Base-by-base conservation (phyloP, 2,329 filamentous ascomycete species). In the Pezicula radicicola region DNA sequence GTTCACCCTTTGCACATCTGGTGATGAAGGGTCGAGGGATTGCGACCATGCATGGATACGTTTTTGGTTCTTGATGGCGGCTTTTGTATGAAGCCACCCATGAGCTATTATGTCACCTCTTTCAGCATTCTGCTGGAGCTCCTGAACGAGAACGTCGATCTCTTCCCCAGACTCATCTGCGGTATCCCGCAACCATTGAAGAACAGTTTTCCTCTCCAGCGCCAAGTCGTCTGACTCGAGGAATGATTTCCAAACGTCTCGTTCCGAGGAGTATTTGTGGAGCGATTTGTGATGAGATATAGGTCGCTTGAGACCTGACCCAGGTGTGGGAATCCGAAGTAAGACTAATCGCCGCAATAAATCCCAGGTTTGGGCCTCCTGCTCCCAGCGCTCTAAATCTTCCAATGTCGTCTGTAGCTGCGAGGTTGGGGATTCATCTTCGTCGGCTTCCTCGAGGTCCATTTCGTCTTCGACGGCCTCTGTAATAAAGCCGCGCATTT, bases 51-150 rank as follows among this genome's bases (percentile, higher is more conserved):
- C 81, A 53, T 88, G 81, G 58, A 94, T 73, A 52, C 88, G 85
- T 74, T 97, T 99, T 66, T 90, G 84, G 51, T 89, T 81, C 74
- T 99, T 99, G 70, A 99, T 91, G 45, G 87, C 86, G 53, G 89
- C 84, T 57, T 91, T 89, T 0, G 94, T 97, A 67, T 96, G 91
- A 56, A 97, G 82, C 89, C 92, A 97, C 39, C 93, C 93, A 67
- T 91, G 85, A 27, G 89, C 85, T 73, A 94, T 89, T 9, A 92
- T 84, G 46, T 92, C 89, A 9, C 88, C 88, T 62, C 89, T 79
- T 54, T 93, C 88, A 12, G 89, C 87, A 56, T 85, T 85, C 54
- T 84, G 79, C 66, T 92, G 87, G 49, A 92, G 78, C 51, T 93
- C 87, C 48, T 85, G 79, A 47, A 92, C 87, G 27, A 96, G 75